Evolutionary conservation across 2,329 filamentous ascomycete genomes (phyloP), one percentile per base, ranked within the genome.

Genomic region (Beauveria asiatica): DNA sequence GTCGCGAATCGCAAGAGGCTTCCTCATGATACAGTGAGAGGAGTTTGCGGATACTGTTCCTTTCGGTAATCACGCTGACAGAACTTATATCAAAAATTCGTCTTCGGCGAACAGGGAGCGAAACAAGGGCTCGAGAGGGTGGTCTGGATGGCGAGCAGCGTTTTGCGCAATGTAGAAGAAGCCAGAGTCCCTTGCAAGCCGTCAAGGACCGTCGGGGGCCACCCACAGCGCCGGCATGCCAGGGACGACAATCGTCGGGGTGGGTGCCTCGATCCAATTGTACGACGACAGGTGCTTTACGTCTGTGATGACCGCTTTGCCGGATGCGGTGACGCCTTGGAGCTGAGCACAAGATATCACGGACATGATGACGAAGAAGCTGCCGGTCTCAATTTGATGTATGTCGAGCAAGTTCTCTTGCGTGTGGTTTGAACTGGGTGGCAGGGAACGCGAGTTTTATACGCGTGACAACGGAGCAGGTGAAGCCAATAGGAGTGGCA

Each of bases 41-140:
- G 21, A 81, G 74, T 65, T 80, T 80, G 33, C 77, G 75, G 55
- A 81, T 72, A 55, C 76, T 79, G 66, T 78, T 79, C 33, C 76
- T 68, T 63, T 80, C 78, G 3, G 73, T 76, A 21, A 81, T 69
- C 11, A 81, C 60, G 63, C 80, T 74, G 51, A 76, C 62, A 0
- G 65, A 45, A 25, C 64, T 30, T 17, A 80, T 66, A 56, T 78
- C 69, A 52, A 76, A 0, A 67, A 67, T 11, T 77, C 75, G 23
- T 76, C 50, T 7, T 65, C 64, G 30, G 69, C 64, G 62, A 72
- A 76, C 5, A 80, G 61, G 0, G 77, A 70, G 44, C 76, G 76
- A 60, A 80, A 80, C 0, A 80, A 68, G 0, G 77, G 76, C 62
- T 80, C 77, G 5, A 81, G 67, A 0, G 78, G 78, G 53, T 69